Evolutionary conservation across 768 basidiomycete genomes (phyloP), one percentile per base, ranked within the genome.

Genomic region (Aureoboletus auriporus): DNA sequence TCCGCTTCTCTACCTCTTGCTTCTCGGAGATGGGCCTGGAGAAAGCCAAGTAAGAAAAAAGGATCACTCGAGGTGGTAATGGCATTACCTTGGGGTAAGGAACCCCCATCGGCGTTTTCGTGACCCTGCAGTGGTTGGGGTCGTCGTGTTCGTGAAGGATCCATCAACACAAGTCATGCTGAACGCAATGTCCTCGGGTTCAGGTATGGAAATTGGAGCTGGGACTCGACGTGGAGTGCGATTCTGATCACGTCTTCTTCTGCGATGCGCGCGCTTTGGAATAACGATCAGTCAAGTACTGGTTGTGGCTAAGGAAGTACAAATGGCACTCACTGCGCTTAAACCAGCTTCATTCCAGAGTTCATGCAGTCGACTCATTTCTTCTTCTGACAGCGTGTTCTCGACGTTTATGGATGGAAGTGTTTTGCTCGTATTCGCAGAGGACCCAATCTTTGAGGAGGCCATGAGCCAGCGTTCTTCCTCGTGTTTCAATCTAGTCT

Each of bases 291-390:
- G 10, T 13, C 20, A 23, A 23, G 20, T 35, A 8, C 23, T 6
- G 34, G n/a, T 17, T 4, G 13, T 2, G 16, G 8, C 20, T 6
- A 11, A 17, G 38, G 9, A 23, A 27, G 14, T 8, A 14, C 6
- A 17, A 34, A 16, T 20, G 36, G 26, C 17, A 50, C 56, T 42
- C 20, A 59, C 66, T 10, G 60, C 57, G 34, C 55, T 53, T 8
- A 64, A 35, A 17, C 54, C 55, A 1, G 64, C 59, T 8, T 41
- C 64, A 10, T 66, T 63, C 64, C 64, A 66, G 23, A 59, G 51
- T 11, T 56, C 52, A 37, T 53, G 58, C 16, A 64, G 35, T 31
- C 41, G 41, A 11, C 27, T 14, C 47, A 58, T 50, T 11, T 66
- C 64, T 41, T 49, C 53, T 8, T 20, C 26, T 2, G 64, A 56